A percentile compares a stretch with the other conserved stretches of the same genome.
These are phyloP conservation scores for Fraxinus cuspidata DNA, from an alignment of 257 asterid genomes.

Conservation along the genomic window DNA sequence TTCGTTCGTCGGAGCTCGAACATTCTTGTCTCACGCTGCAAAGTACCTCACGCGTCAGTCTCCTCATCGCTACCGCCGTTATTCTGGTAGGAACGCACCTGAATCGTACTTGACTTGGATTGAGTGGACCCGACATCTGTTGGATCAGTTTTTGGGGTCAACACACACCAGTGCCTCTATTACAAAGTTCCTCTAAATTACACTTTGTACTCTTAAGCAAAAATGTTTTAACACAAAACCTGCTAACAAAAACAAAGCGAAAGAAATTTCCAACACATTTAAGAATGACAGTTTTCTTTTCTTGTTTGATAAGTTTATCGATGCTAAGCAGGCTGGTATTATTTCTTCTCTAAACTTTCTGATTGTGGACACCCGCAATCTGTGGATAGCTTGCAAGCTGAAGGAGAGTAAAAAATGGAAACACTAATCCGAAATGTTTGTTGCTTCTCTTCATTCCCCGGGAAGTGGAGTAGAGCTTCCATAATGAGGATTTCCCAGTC, in stretches of 20 bases:
- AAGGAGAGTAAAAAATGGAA: constrained; percentile 43
- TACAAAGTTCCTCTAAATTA: not conserved
- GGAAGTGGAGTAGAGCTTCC: constrained; percentile 87
- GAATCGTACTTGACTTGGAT: no score
- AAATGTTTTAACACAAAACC: not conserved
- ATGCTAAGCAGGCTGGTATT: constrained; percentile 33
- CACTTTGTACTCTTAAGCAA: not conserved
- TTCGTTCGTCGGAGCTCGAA: no score
- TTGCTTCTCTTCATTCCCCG: constrained; percentile 66
- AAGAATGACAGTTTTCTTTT: not conserved
- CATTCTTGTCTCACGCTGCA: no score
- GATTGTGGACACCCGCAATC: constrained; percentile 43
- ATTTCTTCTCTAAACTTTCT: constrained; percentile 35
- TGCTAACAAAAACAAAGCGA: not conserved
- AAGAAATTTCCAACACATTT: not conserved
- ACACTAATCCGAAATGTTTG: constrained; percentile 73
- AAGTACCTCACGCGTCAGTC: no score
- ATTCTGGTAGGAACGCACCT: no score
- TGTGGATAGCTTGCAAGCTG: constrained; percentile 51
- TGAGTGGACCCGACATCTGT: no score
- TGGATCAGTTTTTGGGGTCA: no score
- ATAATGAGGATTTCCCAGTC: constrained; percentile 91
- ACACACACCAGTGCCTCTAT: not conserved
- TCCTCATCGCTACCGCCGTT: no score
- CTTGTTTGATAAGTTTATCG: not conserved